Conservation (phyloP, 768 basidiomycete genomes). For the Dentipellis fragilis region DNA sequence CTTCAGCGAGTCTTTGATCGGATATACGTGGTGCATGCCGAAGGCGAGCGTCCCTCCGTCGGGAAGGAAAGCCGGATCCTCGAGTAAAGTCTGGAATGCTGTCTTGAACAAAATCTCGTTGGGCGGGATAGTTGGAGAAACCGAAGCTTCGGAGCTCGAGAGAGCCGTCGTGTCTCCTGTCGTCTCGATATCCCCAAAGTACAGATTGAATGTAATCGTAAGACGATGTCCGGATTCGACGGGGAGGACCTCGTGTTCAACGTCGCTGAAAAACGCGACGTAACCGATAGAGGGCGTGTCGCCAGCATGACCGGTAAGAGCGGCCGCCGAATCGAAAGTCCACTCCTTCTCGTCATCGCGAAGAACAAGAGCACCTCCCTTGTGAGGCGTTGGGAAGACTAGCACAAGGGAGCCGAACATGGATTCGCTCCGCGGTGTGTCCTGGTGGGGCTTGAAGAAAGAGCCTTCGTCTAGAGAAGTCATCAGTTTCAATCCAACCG, state of each 20-base stretch:
- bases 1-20: slow-evolving; percentile 11
- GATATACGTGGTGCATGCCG: slow-evolving; percentile 28
- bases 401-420: slow-evolving; percentile 47
- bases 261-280: slow-evolving; percentile 33
- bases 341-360: slow-evolving; percentile 24
- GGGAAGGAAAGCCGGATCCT: slow-evolving; percentile 25
- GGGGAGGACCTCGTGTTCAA: slow-evolving; percentile 34
- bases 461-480: slow-evolving; percentile 24
- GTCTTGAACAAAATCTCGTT: background rate
- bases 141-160: no score
- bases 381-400: slow-evolving; percentile 34
- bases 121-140: no score
- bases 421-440: no score
- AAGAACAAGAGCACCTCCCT: slow-evolving; percentile 33
- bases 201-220: slow-evolving; percentile 37
- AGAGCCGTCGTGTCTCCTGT: background rate
- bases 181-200: slow-evolving; percentile 9
- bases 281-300: slow-evolving; percentile 21
- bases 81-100: background rate
- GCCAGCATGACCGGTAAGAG: slow-evolving; percentile 8
- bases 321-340: slow-evolving; percentile 26
- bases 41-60: slow-evolving; percentile 32
- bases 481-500: background rate
- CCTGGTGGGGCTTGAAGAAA: slow-evolving; percentile 41
- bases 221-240: slow-evolving; percentile 33